phyloP scores from a whole-genome alignment of 2,329 filamentous ascomycete genomes.

The Scytalidium sp. region DNA sequence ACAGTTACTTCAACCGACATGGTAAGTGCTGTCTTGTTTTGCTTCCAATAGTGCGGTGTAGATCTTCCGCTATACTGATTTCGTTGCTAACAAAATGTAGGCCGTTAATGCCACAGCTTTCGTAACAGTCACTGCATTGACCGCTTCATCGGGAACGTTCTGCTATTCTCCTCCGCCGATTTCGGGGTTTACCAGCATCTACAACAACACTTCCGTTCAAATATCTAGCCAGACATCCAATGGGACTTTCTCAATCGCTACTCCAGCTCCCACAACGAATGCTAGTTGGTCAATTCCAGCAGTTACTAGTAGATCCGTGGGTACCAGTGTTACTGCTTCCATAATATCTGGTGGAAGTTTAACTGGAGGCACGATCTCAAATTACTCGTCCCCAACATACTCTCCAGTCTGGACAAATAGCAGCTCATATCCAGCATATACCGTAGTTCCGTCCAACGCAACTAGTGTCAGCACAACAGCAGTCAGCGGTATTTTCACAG shows the following conservation, averaged over 20 bases:
- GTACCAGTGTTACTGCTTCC: neutral
- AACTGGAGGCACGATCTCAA: neutral
- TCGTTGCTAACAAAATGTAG: slow-evolving; percentile 1
- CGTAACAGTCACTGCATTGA: slow-evolving; percentile 1
- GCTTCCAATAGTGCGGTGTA: too few species aligned
- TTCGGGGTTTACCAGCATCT: neutral
- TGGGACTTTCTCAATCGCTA: neutral
- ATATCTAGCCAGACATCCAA: neutral
- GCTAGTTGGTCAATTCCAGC: neutral
- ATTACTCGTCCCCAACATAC: neutral
- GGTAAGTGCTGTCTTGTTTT: too few species aligned
- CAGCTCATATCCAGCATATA: neutral
- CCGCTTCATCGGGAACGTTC: neutral
- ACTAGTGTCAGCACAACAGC: neutral
- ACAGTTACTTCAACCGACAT: neutral
- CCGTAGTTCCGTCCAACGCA: neutral
- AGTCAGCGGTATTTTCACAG: neutral
- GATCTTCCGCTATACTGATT: neutral
- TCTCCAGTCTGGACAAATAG: neutral
- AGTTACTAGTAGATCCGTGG: neutral
- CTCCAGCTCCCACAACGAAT: neutral
- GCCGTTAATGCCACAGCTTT: slow-evolving; percentile 12
- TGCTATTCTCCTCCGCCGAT: neutral
- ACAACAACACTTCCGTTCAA: too few species aligned
- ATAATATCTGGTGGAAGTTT: neutral